Evolutionary conservation across 2,329 filamentous ascomycete species (phyloP).

Genomic region (Scleromitrula shiraiana): DNA sequence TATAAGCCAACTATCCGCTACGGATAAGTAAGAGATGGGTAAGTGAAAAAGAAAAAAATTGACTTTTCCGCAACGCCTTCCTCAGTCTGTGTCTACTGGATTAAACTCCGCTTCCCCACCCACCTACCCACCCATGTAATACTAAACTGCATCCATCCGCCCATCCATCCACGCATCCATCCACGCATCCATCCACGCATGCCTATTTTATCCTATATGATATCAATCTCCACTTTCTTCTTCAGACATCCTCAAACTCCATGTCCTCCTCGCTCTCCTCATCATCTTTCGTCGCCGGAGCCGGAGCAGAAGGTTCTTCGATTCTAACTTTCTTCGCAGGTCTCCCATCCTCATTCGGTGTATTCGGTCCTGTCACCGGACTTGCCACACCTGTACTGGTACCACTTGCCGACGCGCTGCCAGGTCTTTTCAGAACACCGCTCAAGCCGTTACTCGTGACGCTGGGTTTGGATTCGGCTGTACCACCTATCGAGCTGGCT

Average conservation of each 20-base stretch:
- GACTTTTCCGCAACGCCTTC: too few relatives aligned
- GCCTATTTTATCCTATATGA: too few relatives aligned
- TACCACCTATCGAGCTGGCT: conserved; percentile 20
- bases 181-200: neutral
- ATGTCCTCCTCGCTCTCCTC: conserved; percentile 45
- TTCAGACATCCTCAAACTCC: conserved; percentile 50
- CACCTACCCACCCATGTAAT: too few relatives aligned
- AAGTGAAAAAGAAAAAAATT: too few relatives aligned
- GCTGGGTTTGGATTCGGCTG: conserved; percentile 14
- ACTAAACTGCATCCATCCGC: neutral
- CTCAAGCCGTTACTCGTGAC: conserved; percentile 17
- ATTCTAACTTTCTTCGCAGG: conserved; percentile 55
- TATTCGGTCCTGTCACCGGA: conserved; percentile 29
- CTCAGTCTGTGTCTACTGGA: too few relatives aligned
- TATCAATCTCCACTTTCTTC: neutral
- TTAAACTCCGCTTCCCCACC: too few relatives aligned
- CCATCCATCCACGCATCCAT: neutral
- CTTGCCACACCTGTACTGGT: conserved; percentile 28
- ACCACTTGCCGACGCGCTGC: conserved; percentile 25
- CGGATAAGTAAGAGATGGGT: too few relatives aligned
- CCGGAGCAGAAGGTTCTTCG: conserved; percentile 34
- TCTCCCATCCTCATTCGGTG: conserved; percentile 36
- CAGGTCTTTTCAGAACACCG: conserved; percentile 25
- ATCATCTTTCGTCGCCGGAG: conserved; percentile 33
- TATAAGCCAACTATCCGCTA: too few relatives aligned